phyloP scores from a whole-genome alignment of 2,329 filamentous ascomycete genomes.

The Hypoxylon sp. region DNA sequence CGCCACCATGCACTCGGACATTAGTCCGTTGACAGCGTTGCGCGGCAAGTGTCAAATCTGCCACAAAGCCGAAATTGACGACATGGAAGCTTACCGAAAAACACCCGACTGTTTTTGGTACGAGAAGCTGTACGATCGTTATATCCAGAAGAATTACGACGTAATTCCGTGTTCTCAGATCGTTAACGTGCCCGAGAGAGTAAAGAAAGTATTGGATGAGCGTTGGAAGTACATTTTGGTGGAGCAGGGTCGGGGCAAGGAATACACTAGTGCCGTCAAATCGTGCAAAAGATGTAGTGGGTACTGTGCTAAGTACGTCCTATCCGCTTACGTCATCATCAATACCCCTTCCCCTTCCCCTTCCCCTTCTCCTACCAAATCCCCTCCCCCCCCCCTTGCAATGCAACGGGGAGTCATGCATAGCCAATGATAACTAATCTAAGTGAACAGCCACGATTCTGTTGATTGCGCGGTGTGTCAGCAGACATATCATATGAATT shows the following conservation, averaged over 20 bases:
- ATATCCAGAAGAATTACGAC: conserved; percentile 98
- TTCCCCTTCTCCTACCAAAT: conserved; percentile 32
- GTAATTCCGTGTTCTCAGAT: conserved; percentile 92
- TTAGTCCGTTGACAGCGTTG: conserved; percentile 90
- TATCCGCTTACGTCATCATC: conserved; percentile 37
- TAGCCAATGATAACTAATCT: conserved; percentile 32
- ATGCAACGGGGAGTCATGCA: conserved; percentile 13
- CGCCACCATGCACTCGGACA: conserved; percentile 98
- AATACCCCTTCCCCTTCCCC: conserved; percentile 23
- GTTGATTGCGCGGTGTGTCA: conserved; percentile 97
- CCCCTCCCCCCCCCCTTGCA: conserved; percentile 36
- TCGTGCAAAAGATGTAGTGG: conserved; percentile 91
- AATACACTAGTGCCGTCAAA: conserved; percentile 95
- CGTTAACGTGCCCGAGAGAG: conserved; percentile 94
- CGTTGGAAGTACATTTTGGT: conserved; percentile 97
- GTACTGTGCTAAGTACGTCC: conserved; percentile 89
- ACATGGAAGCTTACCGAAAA: conserved; percentile 87
- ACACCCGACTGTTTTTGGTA: conserved; percentile 94
- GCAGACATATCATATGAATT: conserved; percentile 98
- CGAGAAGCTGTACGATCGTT: conserved; percentile 96
- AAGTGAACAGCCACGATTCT: conserved; percentile 80
- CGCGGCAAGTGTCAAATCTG: conserved; percentile 93
- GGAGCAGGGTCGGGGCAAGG: conserved; percentile 93
- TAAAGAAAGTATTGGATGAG: conserved; percentile 96
- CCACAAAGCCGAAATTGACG: conserved; percentile 88